phyloP scores from a whole-genome alignment of 306 rosid species.

The Vigna unguiculata region DNA sequence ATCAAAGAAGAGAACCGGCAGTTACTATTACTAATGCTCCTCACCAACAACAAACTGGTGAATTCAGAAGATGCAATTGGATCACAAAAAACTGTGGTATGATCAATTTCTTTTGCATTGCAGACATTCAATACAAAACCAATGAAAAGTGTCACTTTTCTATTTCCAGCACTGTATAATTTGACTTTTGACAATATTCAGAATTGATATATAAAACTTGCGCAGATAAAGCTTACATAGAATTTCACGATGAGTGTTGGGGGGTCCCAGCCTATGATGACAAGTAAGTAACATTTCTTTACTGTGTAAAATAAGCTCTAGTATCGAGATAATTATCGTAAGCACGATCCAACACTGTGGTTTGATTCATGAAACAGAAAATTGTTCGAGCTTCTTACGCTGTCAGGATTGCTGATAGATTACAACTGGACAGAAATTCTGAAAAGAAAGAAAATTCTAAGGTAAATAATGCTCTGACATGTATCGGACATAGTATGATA shows the following conservation, averaged over 20 bases:
- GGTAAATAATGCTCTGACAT: too few species aligned
- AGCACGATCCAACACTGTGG: slow-evolving; percentile 29
- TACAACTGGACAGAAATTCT: slow-evolving; percentile 98
- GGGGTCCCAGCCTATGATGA: slow-evolving; percentile 94
- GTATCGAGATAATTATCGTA: background rate
- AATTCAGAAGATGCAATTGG: slow-evolving; percentile 89
- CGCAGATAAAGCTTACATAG: slow-evolving; percentile 84
- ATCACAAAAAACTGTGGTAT: slow-evolving; percentile 83
- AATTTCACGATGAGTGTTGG: slow-evolving; percentile 97
- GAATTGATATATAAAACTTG: slow-evolving; percentile 36
- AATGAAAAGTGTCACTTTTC: background rate
- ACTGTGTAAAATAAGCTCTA: background rate
- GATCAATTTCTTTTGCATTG: slow-evolving; percentile 16
- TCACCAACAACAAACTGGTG: slow-evolving; percentile 52
- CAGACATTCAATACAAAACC: slow-evolving; percentile 2
- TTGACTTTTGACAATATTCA: background rate
- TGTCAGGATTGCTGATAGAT: slow-evolving; percentile 95
- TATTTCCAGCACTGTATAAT: background rate
- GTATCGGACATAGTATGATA: too few species aligned
- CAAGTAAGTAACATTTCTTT: slow-evolving; percentile 55
- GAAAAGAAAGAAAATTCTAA: slow-evolving; percentile 77
- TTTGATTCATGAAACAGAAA: slow-evolving; percentile 59
- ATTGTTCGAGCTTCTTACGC: slow-evolving; percentile 93
- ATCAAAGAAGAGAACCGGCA: slow-evolving; percentile 54
- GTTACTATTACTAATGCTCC: slow-evolving; percentile 36